phyloP scores from a whole-genome alignment of 2,329 filamentous ascomycete species.

The Epichloe sibirici region DNA sequence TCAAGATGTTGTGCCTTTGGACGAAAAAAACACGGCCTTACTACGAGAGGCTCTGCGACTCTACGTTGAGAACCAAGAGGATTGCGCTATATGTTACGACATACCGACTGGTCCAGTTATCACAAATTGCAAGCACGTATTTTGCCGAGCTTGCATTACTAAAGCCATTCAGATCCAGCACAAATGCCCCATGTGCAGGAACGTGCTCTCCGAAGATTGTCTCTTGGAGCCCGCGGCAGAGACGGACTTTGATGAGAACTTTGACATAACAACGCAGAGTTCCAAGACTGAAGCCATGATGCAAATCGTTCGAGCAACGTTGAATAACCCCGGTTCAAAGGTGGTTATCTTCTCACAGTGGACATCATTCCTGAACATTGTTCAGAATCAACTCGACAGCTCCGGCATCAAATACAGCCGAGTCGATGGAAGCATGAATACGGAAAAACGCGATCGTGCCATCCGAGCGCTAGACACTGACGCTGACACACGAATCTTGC shows the following conservation, averaged over 20 bases:
- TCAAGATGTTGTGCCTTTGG: slow-evolving; percentile 56
- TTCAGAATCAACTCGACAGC: slow-evolving; percentile 54
- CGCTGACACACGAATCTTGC: slow-evolving; percentile 57
- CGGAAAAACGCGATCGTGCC: slow-evolving; percentile 56
- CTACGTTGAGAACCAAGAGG: slow-evolving; percentile 67
- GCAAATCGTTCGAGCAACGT: slow-evolving; percentile 59
- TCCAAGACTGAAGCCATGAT: slow-evolving; percentile 75
- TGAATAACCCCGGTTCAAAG: slow-evolving; percentile 52
- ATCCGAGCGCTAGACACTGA: slow-evolving; percentile 57
- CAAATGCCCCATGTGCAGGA: slow-evolving; percentile 77
- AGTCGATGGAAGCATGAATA: slow-evolving; percentile 71
- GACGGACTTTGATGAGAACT: slow-evolving; percentile 32
- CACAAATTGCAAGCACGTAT: slow-evolving; percentile 73
- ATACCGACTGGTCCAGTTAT: slow-evolving; percentile 61
- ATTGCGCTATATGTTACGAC: slow-evolving; percentile 75
- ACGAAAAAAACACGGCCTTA: slow-evolving; percentile 56
- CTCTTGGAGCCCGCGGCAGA: slow-evolving; percentile 55
- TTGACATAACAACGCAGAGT: slow-evolving; percentile 54
- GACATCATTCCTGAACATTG: slow-evolving; percentile 60
- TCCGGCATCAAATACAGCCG: slow-evolving; percentile 53
- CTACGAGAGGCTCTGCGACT: slow-evolving; percentile 66
- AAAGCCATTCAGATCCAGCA: slow-evolving; percentile 62
- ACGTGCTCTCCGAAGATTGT: slow-evolving; percentile 46
- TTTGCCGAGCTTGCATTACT: slow-evolving; percentile 62
- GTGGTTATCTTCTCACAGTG: slow-evolving; percentile 67